Conservation (phyloP, 2,329 filamentous ascomycete species). For the Pleomassaria siparia region DNA sequence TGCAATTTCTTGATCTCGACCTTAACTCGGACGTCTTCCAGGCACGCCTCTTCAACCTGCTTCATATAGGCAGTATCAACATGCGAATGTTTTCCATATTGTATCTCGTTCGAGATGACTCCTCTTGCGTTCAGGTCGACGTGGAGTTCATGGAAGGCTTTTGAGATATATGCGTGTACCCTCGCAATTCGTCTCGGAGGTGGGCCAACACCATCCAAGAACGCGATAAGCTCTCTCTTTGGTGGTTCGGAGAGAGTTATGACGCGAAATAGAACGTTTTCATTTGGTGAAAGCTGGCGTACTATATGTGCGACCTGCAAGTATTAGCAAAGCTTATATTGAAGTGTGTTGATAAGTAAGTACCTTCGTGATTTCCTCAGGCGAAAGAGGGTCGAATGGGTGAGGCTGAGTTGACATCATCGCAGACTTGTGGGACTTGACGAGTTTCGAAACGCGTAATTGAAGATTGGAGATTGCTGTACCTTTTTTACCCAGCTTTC, state of each 20-base stretch:
- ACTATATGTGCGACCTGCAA: constrained; percentile 33
- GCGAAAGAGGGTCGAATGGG: constrained; percentile 10
- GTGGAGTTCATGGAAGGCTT: constrained; percentile 41
- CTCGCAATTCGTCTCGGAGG: constrained; percentile 43
- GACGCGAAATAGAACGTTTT: constrained; percentile 49
- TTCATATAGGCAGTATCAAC: constrained; percentile 54
- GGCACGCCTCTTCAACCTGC: constrained; percentile 51
- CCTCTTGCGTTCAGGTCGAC: constrained; percentile 23
- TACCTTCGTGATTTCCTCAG: constrained; percentile 8
- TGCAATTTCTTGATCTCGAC: constrained; percentile 46
- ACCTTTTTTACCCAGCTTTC: too few species aligned
- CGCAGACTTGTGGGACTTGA: too few species aligned
- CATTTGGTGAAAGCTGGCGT: constrained; percentile 36
- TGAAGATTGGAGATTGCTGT: too few species aligned
- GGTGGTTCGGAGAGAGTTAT: constrained; percentile 55
- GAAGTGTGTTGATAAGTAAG: not conserved
- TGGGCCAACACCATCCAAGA: constrained; percentile 39
- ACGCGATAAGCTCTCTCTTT: constrained; percentile 52
- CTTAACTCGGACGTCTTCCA: constrained; percentile 48
- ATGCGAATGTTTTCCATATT: constrained; percentile 50
- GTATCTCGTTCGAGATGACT: constrained; percentile 32
- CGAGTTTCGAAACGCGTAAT: too few species aligned
- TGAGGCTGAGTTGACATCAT: not conserved
- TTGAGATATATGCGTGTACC: constrained; percentile 40
- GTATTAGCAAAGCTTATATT: not conserved